Evolutionary conservation across 2,329 filamentous ascomycete genomes (phyloP), one percentile per base, ranked within the genome.

Genomic region (Paraphoma sp.): DNA sequence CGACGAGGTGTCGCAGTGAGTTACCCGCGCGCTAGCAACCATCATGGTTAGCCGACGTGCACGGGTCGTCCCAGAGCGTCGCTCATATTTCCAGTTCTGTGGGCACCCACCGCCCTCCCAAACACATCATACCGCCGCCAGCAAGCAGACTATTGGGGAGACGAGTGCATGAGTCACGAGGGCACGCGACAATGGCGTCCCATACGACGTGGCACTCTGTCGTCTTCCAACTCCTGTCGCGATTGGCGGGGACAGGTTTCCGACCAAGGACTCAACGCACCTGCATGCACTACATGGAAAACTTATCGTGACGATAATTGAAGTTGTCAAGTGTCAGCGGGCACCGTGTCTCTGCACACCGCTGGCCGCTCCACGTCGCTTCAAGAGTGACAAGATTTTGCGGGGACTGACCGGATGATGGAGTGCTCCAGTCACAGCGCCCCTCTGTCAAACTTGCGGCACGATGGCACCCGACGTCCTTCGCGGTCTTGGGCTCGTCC

Each of bases 141-240:
- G 14, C 33, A 14, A 14, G 9, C 33, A 10, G 10, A 36, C 14
- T 14, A 14, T 36, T 14, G 47, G 46, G 53, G 51, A 65, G 57
- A 64, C 64, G 60, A 57, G 64, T 64, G 64, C 60, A 59, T 45
- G 14, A 36, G 33, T 57, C 53, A 60, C 55, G 51, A 33, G 51
- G 33, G 9, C 49, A 36, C 33, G 17, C 18, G 42, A 45, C 17
- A 28, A 16, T 14, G 17, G 28, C 17, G 17, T 28, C 9, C 17
- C 28, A 14, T 18, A 11, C 42, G 28, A 45, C 42, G 42, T 45
- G 42, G 42, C 16, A 23, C 17, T 8, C 3, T 14, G 8, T 18
- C 28, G 28, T 28, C 9, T 14, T 16, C 17, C 18, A 28, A 18
- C 23, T 23, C 28, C 10, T 17, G 28, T 10, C 8, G 42, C 17